Conservation (phyloP, 2,329 filamentous ascomycete species). For the Penicillium psychrosexuale region DNA sequence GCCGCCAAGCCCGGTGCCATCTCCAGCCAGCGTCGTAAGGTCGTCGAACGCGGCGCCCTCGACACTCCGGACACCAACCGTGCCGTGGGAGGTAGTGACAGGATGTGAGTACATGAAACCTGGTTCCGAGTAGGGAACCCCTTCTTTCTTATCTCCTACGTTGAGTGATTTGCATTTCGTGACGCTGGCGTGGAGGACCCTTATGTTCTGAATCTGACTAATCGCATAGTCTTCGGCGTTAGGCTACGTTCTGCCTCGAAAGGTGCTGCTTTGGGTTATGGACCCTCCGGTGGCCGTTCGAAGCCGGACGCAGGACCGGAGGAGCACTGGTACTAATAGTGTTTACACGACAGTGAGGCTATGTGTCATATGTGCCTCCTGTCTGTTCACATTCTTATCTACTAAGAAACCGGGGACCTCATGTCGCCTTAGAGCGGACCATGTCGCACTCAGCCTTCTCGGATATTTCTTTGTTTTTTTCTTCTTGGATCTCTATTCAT, state of each 20-base stretch:
- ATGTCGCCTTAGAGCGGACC: conserved; percentile 25
- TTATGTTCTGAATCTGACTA: conserved; percentile 72
- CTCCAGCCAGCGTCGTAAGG: conserved; percentile 75
- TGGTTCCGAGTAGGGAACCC: conserved; percentile 82
- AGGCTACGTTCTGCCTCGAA: conserved; percentile 82
- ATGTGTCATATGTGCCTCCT: conserved; percentile 24
- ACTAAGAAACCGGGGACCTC: conserved; percentile 31
- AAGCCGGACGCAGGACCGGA: conserved; percentile 54
- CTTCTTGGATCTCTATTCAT: conserved; percentile 35
- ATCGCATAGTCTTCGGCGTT: conserved; percentile 78
- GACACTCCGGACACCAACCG: conserved; percentile 71
- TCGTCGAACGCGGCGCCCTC: conserved; percentile 66
- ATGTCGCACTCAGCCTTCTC: conserved; percentile 31
- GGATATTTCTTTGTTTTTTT: conserved; percentile 30
- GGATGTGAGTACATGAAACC: conserved; percentile 88
- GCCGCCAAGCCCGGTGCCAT: conserved; percentile 69
- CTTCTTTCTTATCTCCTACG: conserved; percentile 67
- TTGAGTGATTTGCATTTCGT: conserved; percentile 66
- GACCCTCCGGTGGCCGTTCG: conserved; percentile 50
- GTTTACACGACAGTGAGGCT: conserved; percentile 31
- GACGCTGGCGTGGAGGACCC: conserved; percentile 69
- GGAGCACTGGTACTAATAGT: conserved; percentile 47
- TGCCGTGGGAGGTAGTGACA: conserved; percentile 75
- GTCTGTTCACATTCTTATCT: conserved; percentile 27
- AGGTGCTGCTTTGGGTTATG: conserved; percentile 56